Evolutionary conservation across 345 rosid genomes (phyloP).

Genomic region (Schrenkiella parvula): DNA sequence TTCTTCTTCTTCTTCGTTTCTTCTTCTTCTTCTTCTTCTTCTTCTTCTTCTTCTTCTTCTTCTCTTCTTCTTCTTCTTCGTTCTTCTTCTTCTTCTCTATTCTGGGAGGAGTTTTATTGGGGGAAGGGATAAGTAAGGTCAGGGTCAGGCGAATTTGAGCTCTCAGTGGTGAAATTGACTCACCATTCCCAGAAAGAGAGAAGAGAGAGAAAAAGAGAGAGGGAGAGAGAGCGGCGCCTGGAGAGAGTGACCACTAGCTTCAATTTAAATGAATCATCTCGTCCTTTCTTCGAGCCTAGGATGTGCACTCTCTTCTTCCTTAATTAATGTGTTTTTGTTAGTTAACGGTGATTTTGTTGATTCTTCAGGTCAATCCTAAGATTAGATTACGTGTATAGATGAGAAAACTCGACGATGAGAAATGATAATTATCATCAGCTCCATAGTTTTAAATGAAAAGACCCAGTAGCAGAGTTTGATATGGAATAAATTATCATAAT

Average conservation of each 20-base stretch:
- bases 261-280: background rate
- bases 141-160: constrained; percentile 26
- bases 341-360: background rate
- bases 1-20: too few relatives aligned
- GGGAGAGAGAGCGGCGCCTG: constrained; percentile 63
- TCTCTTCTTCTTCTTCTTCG: too few relatives aligned
- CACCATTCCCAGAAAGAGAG: constrained; percentile 35
- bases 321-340: background rate
- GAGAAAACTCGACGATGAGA: background rate
- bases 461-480: background rate
- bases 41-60: too few relatives aligned
- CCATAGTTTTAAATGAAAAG: background rate
- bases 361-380: background rate
- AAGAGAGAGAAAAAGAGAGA: constrained; percentile 20
- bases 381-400: background rate
- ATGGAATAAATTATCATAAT: background rate
- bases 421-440: background rate
- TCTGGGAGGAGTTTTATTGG: background rate
- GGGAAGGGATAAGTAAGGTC: constrained; percentile 14
- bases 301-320: background rate
- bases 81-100: background rate
- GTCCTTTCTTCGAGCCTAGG: background rate
- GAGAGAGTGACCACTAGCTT: constrained; percentile 35
- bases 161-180: constrained; percentile 28
- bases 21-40: too few relatives aligned